Evolutionary conservation across 2,329 filamentous ascomycete species (phyloP).

Genomic region (Colletotrichum scovillei): DNA sequence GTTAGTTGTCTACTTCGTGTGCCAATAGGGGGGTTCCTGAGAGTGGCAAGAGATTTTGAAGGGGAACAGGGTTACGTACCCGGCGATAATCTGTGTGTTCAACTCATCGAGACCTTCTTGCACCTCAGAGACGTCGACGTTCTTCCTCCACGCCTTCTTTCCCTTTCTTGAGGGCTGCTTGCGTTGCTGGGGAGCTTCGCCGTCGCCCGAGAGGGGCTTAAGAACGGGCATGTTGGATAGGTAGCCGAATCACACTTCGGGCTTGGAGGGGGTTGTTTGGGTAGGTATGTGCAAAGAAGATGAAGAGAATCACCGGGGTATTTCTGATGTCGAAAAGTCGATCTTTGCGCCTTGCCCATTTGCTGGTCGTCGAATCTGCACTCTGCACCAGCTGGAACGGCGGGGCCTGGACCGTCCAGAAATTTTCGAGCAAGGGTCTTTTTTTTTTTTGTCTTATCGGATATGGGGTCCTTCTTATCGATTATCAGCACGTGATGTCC

Average conservation of each 20-base stretch:
- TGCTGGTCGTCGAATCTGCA: conserved; percentile 9
- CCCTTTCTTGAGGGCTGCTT: conserved; percentile 95
- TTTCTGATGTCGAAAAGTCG: conserved; percentile 17
- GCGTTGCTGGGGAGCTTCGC: conserved; percentile 79
- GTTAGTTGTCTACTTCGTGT: not conserved
- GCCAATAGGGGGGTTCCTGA: not conserved
- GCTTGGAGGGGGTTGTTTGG: no score
- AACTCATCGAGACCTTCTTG: conserved; percentile 84
- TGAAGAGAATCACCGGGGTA: not conserved
- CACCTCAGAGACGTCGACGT: conserved; percentile 92
- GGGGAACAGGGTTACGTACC: conserved; percentile 63
- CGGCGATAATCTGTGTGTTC: conserved; percentile 90
- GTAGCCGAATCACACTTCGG: not conserved
- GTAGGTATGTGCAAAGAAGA: not conserved
- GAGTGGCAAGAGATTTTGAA: not conserved
- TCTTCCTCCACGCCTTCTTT: conserved; percentile 99
- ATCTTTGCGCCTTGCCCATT: conserved; percentile 6
- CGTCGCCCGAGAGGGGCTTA: conserved; percentile 58
- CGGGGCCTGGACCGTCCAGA: conserved; percentile 29
- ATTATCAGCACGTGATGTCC: conserved; percentile 18
- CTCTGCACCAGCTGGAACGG: conserved; percentile 2
- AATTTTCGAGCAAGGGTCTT: conserved; percentile 26
- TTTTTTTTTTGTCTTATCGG: conserved; percentile 15
- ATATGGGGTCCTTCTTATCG: not conserved
- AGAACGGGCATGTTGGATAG: conserved; percentile 63